These are phyloP conservation scores for Solanum appendiculatum DNA, from an alignment of 257 asterid genomes.

Conservation along the genomic window DNA sequence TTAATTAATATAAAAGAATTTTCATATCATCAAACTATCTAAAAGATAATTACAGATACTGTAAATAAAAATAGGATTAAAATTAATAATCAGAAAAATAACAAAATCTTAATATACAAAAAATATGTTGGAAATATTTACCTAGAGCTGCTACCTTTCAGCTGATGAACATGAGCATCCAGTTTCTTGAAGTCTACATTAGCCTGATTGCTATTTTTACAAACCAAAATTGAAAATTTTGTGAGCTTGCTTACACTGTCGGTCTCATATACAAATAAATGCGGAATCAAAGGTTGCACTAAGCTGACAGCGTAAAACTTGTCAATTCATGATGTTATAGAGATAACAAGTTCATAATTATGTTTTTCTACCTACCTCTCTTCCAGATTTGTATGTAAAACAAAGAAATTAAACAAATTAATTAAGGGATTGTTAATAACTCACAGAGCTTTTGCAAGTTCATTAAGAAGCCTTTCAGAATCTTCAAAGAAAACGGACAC, in stretches of 20 bases:
- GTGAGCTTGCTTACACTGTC: neutral
- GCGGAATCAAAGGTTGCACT: too few relatives aligned
- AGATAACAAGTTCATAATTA: neutral
- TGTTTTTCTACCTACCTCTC: neutral
- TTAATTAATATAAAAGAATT: neutral
- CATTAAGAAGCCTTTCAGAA: constrained; percentile 27
- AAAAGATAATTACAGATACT: neutral
- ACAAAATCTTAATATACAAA: too few relatives aligned
- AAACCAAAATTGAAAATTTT: neutral
- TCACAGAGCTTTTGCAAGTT: constrained; percentile 20
- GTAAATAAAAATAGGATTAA: neutral
- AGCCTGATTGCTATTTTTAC: constrained; percentile 8
- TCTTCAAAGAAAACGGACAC: constrained; percentile 30
- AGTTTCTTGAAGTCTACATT: constrained; percentile 20
- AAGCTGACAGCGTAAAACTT: neutral
- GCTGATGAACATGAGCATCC: constrained; percentile 33
- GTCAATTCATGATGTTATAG: neutral
- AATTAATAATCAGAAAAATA: too few relatives aligned
- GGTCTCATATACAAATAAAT: neutral
- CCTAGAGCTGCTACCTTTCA: constrained; percentile 39
- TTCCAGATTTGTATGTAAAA: neutral
- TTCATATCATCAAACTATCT: neutral
- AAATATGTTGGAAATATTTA: neutral
- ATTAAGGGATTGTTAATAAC: neutral
- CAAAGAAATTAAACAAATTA: neutral